Conservation (phyloP, 768 basidiomycete species). For the Termitomyces heimii region DNA sequence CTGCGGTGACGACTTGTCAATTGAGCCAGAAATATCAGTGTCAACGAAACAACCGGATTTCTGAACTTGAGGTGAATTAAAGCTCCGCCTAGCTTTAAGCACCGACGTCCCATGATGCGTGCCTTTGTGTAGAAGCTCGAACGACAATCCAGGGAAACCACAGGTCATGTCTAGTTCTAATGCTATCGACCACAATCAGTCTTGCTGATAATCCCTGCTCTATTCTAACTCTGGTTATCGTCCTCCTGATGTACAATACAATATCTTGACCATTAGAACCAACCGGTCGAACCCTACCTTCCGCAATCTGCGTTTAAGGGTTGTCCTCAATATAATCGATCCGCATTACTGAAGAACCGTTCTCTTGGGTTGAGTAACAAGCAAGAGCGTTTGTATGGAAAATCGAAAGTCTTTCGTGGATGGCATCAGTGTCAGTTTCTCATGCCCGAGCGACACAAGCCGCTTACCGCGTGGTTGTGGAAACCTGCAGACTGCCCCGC, state of each 20-base stretch:
- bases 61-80: no score
- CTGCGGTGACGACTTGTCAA: no score
- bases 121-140: no score
- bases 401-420: slow-evolving; percentile 23
- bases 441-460: background rate
- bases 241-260: background rate
- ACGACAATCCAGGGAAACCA: no score
- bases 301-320: background rate
- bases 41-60: no score
- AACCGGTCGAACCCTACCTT: background rate
- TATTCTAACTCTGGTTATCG: background rate
- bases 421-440: background rate
- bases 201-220: no score
- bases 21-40: no score
- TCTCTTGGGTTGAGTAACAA: slow-evolving; percentile 23
- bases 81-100: no score
- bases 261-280: background rate
- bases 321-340: slow-evolving; percentile 13
- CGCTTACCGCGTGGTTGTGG: slow-evolving; percentile 19
- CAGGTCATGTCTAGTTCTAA: no score
- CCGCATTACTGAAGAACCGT: slow-evolving; percentile 23
- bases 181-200: no score
- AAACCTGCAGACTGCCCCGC: slow-evolving; percentile 18
- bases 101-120: no score
- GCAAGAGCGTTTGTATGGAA: slow-evolving; percentile 28